These are phyloP conservation scores for Paspalum vaginatum DNA, from an alignment of 176 grass and related monocot species.

Conservation along the genomic window DNA sequence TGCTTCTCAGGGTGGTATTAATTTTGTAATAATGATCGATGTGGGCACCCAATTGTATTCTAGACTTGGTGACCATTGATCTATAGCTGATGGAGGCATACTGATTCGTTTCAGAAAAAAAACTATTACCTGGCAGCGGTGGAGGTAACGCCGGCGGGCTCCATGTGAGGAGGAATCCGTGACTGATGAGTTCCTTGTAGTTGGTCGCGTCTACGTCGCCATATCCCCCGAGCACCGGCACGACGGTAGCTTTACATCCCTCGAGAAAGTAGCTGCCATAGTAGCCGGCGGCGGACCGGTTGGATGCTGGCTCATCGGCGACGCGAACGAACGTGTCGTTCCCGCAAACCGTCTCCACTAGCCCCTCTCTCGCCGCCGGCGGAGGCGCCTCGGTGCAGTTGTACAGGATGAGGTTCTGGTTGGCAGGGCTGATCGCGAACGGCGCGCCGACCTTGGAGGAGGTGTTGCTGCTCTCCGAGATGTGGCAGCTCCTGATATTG, in stretches of 20 bases:
- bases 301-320: neutral
- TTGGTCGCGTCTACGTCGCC: neutral
- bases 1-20: no score
- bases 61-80: no score
- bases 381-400: neutral
- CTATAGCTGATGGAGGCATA: no score
- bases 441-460: neutral
- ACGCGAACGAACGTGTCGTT: neutral
- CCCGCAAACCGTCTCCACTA: neutral
- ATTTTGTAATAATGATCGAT: no score
- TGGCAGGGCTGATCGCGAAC: neutral
- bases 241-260: neutral
- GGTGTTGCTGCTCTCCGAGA: neutral
- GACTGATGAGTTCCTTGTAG: neutral
- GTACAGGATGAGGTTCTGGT: constrained; percentile 21
- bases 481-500: neutral
- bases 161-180: constrained; percentile 37
- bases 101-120: no score
- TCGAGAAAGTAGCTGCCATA: neutral
- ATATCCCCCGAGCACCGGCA: neutral
- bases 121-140: neutral
- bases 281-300: accelerated
- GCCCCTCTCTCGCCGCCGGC: neutral
- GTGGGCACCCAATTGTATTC: no score
- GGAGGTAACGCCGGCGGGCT: no score